Evolutionary conservation across 257 asterid species (phyloP).

Genomic region (Nicotiana tabacum): DNA sequence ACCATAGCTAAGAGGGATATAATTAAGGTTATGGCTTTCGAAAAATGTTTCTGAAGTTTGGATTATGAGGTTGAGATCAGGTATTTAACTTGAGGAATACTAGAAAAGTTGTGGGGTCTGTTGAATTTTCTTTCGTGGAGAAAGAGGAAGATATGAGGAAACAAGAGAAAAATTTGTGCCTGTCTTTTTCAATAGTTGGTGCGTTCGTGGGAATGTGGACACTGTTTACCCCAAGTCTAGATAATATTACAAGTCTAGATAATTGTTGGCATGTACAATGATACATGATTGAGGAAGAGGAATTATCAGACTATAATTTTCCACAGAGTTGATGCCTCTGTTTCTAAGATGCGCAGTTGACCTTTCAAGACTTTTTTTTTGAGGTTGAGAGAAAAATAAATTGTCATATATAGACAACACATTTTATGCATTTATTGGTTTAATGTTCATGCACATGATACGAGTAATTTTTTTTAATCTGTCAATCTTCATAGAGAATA

Average conservation of each 20-base stretch:
- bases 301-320: neutral
- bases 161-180: neutral
- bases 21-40: neutral
- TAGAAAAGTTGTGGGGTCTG: neutral
- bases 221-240: neutral
- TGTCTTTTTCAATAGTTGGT: neutral
- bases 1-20: slow-evolving; percentile 21
- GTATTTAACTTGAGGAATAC: slow-evolving; percentile 10
- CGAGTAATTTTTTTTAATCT: neutral
- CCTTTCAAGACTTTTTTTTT: neutral
- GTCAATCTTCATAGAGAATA: neutral
- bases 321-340: neutral
- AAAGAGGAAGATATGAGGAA: slow-evolving; percentile 13
- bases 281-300: neutral
- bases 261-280: neutral
- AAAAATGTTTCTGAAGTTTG: neutral
- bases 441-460: too few relatives aligned
- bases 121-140: slow-evolving; percentile 4
- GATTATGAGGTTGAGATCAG: neutral
- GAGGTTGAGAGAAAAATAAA: neutral
- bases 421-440: neutral
- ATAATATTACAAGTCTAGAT: neutral
- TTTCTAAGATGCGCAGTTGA: neutral
- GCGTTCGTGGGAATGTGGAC: neutral
- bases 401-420: too few relatives aligned